Base-by-base conservation (phyloP, 768 basidiomycete genomes). In the Nevesoporus exiguus region DNA sequence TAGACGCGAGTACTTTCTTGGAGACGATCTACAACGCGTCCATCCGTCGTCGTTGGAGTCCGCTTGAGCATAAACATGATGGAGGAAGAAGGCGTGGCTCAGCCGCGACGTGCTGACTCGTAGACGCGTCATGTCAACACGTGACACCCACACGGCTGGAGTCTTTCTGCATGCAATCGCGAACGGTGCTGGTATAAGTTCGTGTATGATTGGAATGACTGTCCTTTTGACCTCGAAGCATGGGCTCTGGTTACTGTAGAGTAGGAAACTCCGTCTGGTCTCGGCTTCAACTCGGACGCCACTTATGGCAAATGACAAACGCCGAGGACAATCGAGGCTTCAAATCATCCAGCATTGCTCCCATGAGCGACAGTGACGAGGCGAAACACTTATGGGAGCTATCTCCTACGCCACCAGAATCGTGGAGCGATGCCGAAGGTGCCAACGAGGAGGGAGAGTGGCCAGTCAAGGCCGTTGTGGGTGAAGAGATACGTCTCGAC, bases 1-100 rank as follows among this genome's bases (percentile, higher is more conserved):
- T 84, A 86, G 27, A 92, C 71, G 45, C 88, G 83, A 15, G 72
- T 76, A 61, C 86, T 90, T 66, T 90, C 90, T 49, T 83, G 81
- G 0, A 88, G 79, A 59, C 84, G 76, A 62, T 88, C 84, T 6
- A 89, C 75, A 11, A 76, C 71, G 60, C 81, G 82, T 27, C 90
- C 89, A 54, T 91, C 88, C 19, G 74, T 71, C 1, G 85, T 88
- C 0, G 84, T 85, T 24, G 90, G 90, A 10, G 74, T 69, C 14
- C 88, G 82, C 54, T 80, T 81, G 30, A 92, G 76, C 90, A 92
- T 91, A 52, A 62, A 60, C 46, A 59, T 61, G 52, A 8, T n/a
- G 39, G 15, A 21, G 1, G 13, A 30, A 39, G 3, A 29, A 39
- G 17, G 9, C 46, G 25, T 21, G 37, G 19, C 37, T 36, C 48